phyloP scores from a whole-genome alignment of 139 green algal genomes.

The Asterochloris sp. region DNA sequence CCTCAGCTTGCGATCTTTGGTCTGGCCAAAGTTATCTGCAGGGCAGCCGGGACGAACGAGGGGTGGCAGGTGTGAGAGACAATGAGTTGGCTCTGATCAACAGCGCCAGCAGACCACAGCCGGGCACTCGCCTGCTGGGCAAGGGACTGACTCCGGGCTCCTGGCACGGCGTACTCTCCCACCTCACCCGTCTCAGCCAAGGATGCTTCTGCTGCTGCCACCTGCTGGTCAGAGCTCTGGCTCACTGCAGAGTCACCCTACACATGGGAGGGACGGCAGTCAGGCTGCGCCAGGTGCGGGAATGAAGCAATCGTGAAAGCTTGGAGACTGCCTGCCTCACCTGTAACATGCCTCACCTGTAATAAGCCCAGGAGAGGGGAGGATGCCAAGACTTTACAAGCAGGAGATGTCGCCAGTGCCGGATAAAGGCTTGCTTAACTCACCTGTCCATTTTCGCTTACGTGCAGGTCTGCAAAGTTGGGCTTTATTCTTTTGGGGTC shows the following conservation, averaged over 20 bases:
- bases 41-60: too few species aligned
- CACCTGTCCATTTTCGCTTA: not conserved
- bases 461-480: not conserved
- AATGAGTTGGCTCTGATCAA: too few species aligned
- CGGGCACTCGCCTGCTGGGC: too few species aligned
- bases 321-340: not conserved
- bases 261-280: not conserved
- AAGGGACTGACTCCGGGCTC: too few species aligned
- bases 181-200: slow-evolving; percentile 6
- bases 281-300: not conserved
- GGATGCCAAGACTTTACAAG: not conserved
- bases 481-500: not conserved
- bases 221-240: not conserved
- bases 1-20: too few species aligned
- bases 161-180: not conserved
- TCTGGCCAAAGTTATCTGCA: too few species aligned
- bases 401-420: not conserved
- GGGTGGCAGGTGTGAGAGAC: too few species aligned
- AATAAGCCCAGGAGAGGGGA: not conserved
- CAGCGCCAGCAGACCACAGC: too few species aligned
- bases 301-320: not conserved
- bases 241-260: not conserved
- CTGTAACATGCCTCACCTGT: not conserved
- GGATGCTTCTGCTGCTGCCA: slow-evolving; percentile 1
- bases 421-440: not conserved